Conservation (phyloP, 352 stramenopile species). For the Poterioochromonas sp. region DNA sequence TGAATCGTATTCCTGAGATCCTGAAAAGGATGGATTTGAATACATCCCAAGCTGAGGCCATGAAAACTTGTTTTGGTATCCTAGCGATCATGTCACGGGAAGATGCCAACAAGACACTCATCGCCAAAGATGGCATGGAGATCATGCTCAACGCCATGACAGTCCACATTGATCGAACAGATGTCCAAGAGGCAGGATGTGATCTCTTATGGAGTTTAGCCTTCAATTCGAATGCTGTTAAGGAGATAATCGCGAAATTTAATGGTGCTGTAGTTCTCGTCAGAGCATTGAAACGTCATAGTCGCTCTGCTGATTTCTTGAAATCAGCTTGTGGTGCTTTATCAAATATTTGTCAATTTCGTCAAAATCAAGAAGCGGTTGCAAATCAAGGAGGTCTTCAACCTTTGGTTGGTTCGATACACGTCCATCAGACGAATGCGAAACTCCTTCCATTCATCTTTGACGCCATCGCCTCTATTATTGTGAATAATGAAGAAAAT, state of each 20-base stretch:
- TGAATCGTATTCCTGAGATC: constrained; percentile 42
- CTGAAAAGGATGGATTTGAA: constrained; percentile 43
- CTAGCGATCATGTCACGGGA: constrained; percentile 52
- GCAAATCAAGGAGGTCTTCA: constrained; percentile 46
- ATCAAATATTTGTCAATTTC: constrained; percentile 51
- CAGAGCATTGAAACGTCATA: constrained; percentile 43
- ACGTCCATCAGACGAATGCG: constrained; percentile 45
- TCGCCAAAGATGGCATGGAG: constrained; percentile 49
- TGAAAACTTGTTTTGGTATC: constrained; percentile 54
- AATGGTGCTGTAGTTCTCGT: constrained; percentile 48
- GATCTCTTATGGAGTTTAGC: constrained; percentile 52
- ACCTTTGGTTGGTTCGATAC: constrained; percentile 38
- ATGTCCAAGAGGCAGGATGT: constrained; percentile 49
- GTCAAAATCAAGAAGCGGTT: constrained; percentile 49
- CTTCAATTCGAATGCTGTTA: constrained; percentile 51
- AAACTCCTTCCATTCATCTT: constrained; percentile 51
- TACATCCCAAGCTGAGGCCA: constrained; percentile 38
- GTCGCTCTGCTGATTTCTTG: constrained; percentile 46
- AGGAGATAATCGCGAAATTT: constrained; percentile 50
- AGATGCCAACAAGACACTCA: constrained; percentile 51
- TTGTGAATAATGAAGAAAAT: constrained; percentile 52
- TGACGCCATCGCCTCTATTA: constrained; percentile 50
- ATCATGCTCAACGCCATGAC: constrained; percentile 51
- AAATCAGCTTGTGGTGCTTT: constrained; percentile 50
- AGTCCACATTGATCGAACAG: constrained; percentile 42